phyloP scores from a whole-genome alignment of 108 stramenopile species.

The Conticribra weissflogii region DNA sequence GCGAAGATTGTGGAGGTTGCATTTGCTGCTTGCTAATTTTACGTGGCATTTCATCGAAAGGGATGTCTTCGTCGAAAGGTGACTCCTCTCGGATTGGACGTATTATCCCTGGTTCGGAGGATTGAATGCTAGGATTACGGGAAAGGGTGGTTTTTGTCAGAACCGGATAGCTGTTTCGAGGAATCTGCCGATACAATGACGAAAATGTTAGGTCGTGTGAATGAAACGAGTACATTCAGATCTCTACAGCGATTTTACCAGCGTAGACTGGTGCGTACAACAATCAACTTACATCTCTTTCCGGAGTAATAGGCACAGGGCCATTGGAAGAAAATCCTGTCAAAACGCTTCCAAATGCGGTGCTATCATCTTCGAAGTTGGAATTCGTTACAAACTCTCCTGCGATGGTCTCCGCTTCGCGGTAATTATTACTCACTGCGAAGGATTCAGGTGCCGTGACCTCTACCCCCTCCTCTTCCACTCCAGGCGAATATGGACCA shows the following conservation, averaged over 20 bases:
- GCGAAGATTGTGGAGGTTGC: too few species aligned
- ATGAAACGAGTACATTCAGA: too few species aligned
- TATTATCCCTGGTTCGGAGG: constrained; percentile 14
- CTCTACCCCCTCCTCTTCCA: constrained; percentile 36
- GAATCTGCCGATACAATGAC: too few species aligned
- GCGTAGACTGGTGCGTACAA: too few species aligned
- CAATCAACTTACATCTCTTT: background rate
- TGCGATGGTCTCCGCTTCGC: too few species aligned
- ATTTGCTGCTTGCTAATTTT: too few species aligned
- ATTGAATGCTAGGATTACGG: too few species aligned
- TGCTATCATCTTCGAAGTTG: constrained; percentile 25
- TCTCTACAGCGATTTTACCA: too few species aligned
- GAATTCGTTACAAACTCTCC: constrained; percentile 19
- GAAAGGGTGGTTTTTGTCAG: too few species aligned
- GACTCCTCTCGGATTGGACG: constrained; percentile 25
- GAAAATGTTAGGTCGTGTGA: too few species aligned
- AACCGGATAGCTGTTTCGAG: too few species aligned
- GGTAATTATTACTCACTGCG: background rate
- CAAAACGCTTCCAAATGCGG: constrained; percentile 23
- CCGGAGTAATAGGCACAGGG: background rate
- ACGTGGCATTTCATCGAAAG: constrained; percentile 36
- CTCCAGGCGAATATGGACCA: background rate
- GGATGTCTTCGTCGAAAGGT: constrained; percentile 44
- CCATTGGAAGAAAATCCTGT: constrained; percentile 5
- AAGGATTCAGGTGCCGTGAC: constrained; percentile 4